These are phyloP conservation scores for Exophiala viscosa DNA, from an alignment of 2,329 filamentous ascomycete genomes.

Conservation along the genomic window DNA sequence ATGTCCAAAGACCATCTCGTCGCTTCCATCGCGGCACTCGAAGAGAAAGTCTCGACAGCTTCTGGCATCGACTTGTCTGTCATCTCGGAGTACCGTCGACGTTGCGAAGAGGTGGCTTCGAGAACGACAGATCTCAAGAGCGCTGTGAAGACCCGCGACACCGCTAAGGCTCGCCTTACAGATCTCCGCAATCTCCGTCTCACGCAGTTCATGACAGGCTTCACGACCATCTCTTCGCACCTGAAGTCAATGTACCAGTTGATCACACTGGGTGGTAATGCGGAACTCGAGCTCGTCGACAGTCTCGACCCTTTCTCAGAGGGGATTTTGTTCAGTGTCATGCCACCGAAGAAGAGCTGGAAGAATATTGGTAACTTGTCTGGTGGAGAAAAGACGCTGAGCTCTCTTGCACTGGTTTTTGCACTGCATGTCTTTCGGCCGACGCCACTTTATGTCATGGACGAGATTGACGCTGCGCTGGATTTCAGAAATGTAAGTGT, in stretches of 20 bases:
- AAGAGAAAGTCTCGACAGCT: constrained; percentile 76
- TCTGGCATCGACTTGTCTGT: constrained; percentile 80
- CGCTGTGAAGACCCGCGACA: constrained; percentile 73
- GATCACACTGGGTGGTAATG: constrained; percentile 99
- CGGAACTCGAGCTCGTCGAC: constrained; percentile 94
- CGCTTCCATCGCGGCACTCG: constrained; percentile 61
- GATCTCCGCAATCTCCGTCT: constrained; percentile 84
- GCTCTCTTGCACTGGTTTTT: constrained; percentile 91
- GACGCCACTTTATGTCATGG: constrained; percentile 97
- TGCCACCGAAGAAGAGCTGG: constrained; percentile 99
- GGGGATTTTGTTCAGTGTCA: constrained; percentile 94
- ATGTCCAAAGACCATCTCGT: constrained; percentile 62
- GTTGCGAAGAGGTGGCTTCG: constrained; percentile 75
- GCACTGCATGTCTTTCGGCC: constrained; percentile 97
- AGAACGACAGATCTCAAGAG: constrained; percentile 79
- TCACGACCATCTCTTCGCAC: constrained; percentile 85
- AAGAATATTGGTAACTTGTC: constrained; percentile 97
- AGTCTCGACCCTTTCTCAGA: constrained; percentile 94
- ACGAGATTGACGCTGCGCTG: constrained; percentile 96
- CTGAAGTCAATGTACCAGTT: constrained; percentile 99
- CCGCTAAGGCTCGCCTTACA: constrained; percentile 86
- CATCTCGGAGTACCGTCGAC: constrained; percentile 79
- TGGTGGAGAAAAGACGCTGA: constrained; percentile 95
- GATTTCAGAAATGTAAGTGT: constrained; percentile 92
- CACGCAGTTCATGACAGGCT: constrained; percentile 98